Conservation (phyloP, 2,329 filamentous ascomycete genomes). For the Trichoderma asperellum region DNA sequence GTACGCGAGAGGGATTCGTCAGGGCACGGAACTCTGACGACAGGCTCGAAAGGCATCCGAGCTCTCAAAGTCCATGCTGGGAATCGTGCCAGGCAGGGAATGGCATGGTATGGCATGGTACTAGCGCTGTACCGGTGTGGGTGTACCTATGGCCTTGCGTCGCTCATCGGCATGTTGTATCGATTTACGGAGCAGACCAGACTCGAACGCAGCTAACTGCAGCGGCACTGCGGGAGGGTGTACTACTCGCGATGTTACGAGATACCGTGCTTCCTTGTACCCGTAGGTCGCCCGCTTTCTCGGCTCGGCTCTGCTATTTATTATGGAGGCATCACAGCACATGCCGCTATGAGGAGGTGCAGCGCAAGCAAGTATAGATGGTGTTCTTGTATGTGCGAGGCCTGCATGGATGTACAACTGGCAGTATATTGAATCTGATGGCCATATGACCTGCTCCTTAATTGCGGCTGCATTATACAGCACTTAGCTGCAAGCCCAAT, state of each 20-base stretch:
- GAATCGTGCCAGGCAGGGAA: slow-evolving; percentile 13
- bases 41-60: slow-evolving; percentile 1
- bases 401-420: slow-evolving; percentile 4
- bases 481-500: not conserved
- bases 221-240: slow-evolving; percentile 18
- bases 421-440: slow-evolving; percentile 4
- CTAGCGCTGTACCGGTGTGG: not conserved
- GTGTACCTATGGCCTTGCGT: not conserved
- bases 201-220: not conserved
- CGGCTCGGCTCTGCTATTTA: not conserved
- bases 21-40: slow-evolving; percentile 13
- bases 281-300: slow-evolving; percentile 10
- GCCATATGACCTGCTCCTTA: slow-evolving; percentile 21
- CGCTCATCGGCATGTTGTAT: slow-evolving; percentile 22
- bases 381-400: not conserved
- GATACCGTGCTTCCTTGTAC: slow-evolving; percentile 5
- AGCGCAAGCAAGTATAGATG: not conserved
- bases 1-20: slow-evolving; percentile 15
- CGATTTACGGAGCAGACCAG: slow-evolving; percentile 2
- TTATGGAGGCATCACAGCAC: not conserved
- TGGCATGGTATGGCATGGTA: not conserved
- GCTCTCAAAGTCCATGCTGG: not conserved
- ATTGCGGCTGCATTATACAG: slow-evolving; percentile 15
- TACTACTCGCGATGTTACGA: slow-evolving; percentile 13
- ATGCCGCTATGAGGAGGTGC: not conserved